phyloP scores from a whole-genome alignment of 2,329 filamentous ascomycete species.

The Thielaviopsis cerberus region DNA sequence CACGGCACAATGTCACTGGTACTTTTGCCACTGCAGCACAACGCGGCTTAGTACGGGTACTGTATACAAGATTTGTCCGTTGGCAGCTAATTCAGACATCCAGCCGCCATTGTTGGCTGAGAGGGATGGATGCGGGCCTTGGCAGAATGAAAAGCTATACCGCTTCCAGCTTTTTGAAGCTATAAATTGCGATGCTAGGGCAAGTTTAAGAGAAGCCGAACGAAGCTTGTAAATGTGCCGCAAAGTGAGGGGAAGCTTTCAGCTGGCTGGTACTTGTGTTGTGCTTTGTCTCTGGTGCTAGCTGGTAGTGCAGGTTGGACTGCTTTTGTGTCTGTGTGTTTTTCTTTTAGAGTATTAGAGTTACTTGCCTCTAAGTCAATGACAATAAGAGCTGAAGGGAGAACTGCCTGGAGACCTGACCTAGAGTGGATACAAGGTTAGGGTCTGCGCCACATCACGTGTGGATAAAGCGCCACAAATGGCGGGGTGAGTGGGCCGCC shows the following conservation, averaged over 20 bases:
- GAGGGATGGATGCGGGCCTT: neutral
- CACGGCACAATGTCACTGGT: too few relatives aligned
- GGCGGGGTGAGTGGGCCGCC: neutral
- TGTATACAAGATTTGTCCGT: too few relatives aligned
- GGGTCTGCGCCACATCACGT: slow-evolving; percentile 4
- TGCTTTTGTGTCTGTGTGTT: too few relatives aligned
- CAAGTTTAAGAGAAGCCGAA: neutral
- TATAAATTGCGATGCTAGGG: neutral
- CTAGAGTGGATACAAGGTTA: too few relatives aligned
- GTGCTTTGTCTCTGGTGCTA: neutral
- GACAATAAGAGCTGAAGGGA: too few relatives aligned
- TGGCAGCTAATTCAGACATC: too few relatives aligned
- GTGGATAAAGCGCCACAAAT: neutral
- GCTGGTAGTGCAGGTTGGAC: neutral
- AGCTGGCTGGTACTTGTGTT: neutral
- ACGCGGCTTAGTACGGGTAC: too few relatives aligned
- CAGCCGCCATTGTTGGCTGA: too few relatives aligned
- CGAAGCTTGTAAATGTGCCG: neutral
- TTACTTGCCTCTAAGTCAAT: too few relatives aligned
- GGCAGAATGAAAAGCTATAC: neutral
- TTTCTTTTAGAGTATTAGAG: too few relatives aligned
- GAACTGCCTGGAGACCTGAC: too few relatives aligned
- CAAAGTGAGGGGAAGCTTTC: neutral
- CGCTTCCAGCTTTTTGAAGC: neutral
- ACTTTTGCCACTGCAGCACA: too few relatives aligned